Conservation (phyloP, 2,329 filamentous ascomycete genomes). For the Claviceps monticola region DNA sequence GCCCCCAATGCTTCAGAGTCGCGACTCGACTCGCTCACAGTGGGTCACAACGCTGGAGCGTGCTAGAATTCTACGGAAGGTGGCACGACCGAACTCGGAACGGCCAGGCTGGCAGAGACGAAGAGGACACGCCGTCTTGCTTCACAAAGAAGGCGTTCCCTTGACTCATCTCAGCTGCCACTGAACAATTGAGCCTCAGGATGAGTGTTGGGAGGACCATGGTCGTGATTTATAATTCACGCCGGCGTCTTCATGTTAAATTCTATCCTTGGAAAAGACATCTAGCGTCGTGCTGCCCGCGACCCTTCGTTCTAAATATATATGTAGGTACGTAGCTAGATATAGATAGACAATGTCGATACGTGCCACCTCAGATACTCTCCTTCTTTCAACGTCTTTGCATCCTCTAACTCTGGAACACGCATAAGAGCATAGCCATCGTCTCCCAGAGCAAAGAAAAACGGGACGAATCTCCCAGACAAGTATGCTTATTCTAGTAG, state of each 20-base stretch:
- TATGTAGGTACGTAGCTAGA: background rate
- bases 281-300: background rate
- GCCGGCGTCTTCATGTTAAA: background rate
- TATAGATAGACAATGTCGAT: background rate
- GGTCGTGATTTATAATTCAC: background rate
- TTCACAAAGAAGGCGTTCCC: background rate
- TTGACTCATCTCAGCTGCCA: background rate
- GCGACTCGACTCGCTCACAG: background rate
- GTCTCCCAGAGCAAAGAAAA: background rate
- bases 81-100: background rate
- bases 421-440: background rate
- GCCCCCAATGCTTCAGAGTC: constrained; percentile 1
- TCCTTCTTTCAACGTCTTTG: background rate
- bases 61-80: background rate
- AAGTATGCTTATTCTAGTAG: constrained; percentile 49
- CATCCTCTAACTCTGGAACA: no score
- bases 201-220: background rate
- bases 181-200: no score
- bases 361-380: background rate
- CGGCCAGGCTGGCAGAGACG: no score
- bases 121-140: background rate
- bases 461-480: background rate
- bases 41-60: background rate
- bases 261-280: background rate
- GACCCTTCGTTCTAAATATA: background rate